These are phyloP conservation scores for Blastobotrys parvus DNA, from an alignment of 805 yeast genomes.

Conservation along the genomic window DNA sequence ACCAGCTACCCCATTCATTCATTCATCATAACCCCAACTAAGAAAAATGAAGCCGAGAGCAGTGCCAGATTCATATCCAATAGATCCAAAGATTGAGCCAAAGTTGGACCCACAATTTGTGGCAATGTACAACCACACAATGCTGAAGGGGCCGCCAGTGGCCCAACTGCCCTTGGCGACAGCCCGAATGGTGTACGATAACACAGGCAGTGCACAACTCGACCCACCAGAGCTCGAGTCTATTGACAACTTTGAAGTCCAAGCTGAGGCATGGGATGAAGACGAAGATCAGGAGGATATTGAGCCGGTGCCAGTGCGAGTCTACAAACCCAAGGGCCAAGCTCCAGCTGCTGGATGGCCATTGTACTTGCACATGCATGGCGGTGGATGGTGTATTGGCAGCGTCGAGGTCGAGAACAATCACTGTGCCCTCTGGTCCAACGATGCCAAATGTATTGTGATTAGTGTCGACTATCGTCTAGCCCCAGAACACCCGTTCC, in stretches of 20 bases:
- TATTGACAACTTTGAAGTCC: too few relatives aligned
- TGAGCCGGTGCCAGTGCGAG: slow-evolving; percentile 27
- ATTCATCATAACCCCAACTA: too few relatives aligned
- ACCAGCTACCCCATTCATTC: too few relatives aligned
- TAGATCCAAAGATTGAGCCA: not conserved
- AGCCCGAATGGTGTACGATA: slow-evolving; percentile 3
- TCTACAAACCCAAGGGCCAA: slow-evolving; percentile 33
- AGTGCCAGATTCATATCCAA: not conserved
- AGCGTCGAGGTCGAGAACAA: slow-evolving; percentile 34
- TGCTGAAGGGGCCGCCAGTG: slow-evolving; percentile 1
- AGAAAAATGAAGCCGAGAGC: not conserved
- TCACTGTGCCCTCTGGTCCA: slow-evolving; percentile 35
- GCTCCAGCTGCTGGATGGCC: slow-evolving; percentile 34
- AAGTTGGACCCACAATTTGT: slow-evolving; percentile 2
- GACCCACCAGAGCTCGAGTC: too few relatives aligned
- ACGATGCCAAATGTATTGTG: slow-evolving; percentile 29
- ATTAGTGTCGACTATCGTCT: slow-evolving; percentile 42
- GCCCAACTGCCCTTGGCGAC: not conserved
- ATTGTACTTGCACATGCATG: slow-evolving; percentile 34
- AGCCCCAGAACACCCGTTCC: slow-evolving; percentile 44
- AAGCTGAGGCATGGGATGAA: too few relatives aligned
- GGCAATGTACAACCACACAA: not conserved
- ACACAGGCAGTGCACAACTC: too few relatives aligned
- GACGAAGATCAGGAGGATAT: too few relatives aligned
- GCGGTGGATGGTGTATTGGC: slow-evolving; percentile 41